phyloP scores from a whole-genome alignment of 768 basidiomycete species.

The Leccinum disarticulatum region DNA sequence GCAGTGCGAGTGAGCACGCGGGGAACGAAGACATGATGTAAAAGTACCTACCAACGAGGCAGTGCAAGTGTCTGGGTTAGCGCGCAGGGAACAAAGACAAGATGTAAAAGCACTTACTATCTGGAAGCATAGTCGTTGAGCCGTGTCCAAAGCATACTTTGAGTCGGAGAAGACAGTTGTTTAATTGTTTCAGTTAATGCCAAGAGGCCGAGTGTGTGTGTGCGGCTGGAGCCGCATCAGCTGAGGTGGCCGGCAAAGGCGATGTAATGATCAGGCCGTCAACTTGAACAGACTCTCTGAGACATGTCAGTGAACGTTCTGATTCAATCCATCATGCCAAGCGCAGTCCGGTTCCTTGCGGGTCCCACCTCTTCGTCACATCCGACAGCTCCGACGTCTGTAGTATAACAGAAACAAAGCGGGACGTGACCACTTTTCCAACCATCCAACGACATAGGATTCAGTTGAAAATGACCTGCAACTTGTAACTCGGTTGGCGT shows the following conservation, averaged over 20 bases:
- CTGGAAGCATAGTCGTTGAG: background rate
- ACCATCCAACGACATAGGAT: background rate
- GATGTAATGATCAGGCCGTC: background rate
- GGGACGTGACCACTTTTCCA: background rate
- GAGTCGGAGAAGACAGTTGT: background rate
- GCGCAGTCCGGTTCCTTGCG: background rate
- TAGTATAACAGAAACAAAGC: background rate
- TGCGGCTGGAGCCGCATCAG: background rate
- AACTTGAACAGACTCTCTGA: background rate
- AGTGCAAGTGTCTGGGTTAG: background rate
- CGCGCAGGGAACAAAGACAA: background rate
- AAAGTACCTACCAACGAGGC: background rate
- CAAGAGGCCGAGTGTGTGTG: background rate
- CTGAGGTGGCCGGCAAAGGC: background rate
- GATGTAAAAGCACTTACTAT: background rate
- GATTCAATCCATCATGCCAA: background rate
- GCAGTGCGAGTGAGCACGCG: background rate
- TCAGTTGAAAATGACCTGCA: background rate
- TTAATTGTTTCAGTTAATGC: background rate
- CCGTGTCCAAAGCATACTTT: background rate
- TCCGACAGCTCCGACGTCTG: background rate
- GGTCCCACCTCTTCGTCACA: background rate
- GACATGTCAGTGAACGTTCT: background rate
- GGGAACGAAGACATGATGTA: background rate
- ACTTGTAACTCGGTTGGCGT: background rate